These are phyloP conservation scores for Diaporthe citrichinensis DNA, from an alignment of 2,329 filamentous ascomycete genomes.

Conservation along the genomic window DNA sequence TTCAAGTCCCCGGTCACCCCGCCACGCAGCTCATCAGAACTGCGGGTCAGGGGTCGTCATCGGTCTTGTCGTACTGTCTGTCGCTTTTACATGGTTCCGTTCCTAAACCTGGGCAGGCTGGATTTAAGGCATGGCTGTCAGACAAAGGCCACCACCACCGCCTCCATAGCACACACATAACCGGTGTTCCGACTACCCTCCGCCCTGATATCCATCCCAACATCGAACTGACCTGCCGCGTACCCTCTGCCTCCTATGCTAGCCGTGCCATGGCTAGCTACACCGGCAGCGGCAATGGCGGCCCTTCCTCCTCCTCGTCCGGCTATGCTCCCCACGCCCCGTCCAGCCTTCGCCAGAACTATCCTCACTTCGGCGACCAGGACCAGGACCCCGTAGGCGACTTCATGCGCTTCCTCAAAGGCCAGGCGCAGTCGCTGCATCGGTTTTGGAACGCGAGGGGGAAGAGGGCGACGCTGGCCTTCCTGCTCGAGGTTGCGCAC, in stretches of 20 bases:
- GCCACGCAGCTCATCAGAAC: slow-evolving; percentile 12
- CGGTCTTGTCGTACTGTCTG: slow-evolving; percentile 12
- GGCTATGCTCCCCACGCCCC: slow-evolving; percentile 36
- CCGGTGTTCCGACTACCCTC: neutral
- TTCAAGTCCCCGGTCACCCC: slow-evolving; percentile 19
- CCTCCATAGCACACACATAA: slow-evolving; percentile 21
- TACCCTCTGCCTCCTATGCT: slow-evolving; percentile 12
- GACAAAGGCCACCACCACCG: slow-evolving; percentile 32
- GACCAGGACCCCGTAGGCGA: slow-evolving; percentile 54
- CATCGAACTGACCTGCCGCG: neutral
- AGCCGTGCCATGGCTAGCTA: slow-evolving; percentile 41
- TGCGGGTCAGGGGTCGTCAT: slow-evolving; percentile 31
- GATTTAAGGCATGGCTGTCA: slow-evolving; percentile 40
- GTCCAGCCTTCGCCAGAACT: slow-evolving; percentile 41
- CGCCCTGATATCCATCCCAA: neutral
- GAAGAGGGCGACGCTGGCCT: slow-evolving; percentile 51
- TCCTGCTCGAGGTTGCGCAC: slow-evolving; percentile 49
- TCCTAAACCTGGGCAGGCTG: neutral
- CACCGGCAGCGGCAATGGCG: slow-evolving; percentile 37
- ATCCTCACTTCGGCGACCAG: slow-evolving; percentile 44
- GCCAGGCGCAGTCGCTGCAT: slow-evolving; percentile 52
- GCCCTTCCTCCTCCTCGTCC: slow-evolving; percentile 31
- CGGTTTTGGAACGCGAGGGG: slow-evolving; percentile 60
- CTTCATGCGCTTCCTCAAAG: slow-evolving; percentile 49
- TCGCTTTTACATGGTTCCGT: slow-evolving; percentile 18